A percentile compares a stretch with the other conserved stretches of the same genome.
phyloP scores from a whole-genome alignment of 1,284 basidiomycete genomes.

The Coniferiporia weirii region DNA sequence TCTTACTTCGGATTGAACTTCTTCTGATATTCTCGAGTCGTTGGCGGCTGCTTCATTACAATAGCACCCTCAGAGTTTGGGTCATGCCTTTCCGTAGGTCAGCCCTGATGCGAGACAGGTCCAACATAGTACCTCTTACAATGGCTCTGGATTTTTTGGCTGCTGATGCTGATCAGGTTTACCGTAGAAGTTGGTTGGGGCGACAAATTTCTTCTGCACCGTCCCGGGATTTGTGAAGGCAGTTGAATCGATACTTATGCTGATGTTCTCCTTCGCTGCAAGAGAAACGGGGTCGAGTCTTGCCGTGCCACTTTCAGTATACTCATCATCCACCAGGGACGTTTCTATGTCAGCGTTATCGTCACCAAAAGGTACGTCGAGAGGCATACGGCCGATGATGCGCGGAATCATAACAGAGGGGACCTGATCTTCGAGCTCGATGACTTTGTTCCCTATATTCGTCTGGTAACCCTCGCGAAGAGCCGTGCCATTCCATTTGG shows the following conservation, averaged over 20 bases:
- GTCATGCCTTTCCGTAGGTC: conserved; percentile 53
- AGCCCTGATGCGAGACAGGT: conserved; percentile 21
- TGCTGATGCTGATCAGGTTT: conserved; percentile 39
- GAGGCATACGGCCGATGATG: conserved; percentile 28
- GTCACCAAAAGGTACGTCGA: conserved; percentile 24
- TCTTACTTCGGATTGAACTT: conserved; percentile 68
- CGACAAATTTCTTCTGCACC: conserved; percentile 39
- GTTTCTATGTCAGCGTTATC: conserved; percentile 27
- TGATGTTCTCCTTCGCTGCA: conserved; percentile 1
- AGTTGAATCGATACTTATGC: not conserved
- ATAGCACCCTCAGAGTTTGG: conserved; percentile 73
- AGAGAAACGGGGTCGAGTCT: not conserved
- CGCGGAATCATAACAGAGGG: conserved; percentile 45
- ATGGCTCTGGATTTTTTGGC: conserved; percentile 41
- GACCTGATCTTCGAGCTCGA: conserved; percentile 54
- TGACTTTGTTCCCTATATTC: conserved; percentile 54
- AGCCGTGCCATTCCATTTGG: conserved; percentile 52
- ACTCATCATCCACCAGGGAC: conserved; percentile 20
- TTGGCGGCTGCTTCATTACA: conserved; percentile 79
- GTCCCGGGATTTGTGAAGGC: not conserved
- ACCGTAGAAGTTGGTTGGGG: conserved; percentile 59
- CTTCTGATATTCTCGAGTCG: conserved; percentile 49
- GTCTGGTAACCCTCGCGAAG: conserved; percentile 45
- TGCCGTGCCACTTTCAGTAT: conserved; percentile 3
- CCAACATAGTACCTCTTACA: conserved; percentile 38